Evolutionary conservation across 169 alveolate genomes (phyloP), one percentile per base, ranked within the genome.

Genomic region (Babesia ovis): DNA sequence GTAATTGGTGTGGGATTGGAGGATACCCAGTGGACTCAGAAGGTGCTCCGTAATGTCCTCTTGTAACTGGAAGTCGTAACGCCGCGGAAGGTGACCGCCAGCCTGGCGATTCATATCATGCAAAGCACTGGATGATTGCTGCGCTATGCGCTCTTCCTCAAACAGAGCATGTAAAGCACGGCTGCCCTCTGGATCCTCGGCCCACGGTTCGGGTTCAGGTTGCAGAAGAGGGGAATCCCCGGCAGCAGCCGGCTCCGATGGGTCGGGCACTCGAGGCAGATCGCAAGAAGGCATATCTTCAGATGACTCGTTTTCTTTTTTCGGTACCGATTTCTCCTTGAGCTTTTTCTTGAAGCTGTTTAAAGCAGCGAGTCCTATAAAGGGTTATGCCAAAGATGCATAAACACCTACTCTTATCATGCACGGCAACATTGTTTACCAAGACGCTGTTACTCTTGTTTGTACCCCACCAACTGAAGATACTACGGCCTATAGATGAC

Each of bases 11-110:
- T 91, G 95, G 4, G 95, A 91, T 73, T 91, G 92, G 3, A 90
- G 70, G 35, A 91, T 85, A 31, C 93, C 95, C 45, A 91, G 73
- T 23, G 95, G 94, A 37, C 87, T 85, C 53, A 91, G 75, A 55
- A 82, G 85, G 77, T 91, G 95, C 72, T 91, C 95, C 54, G 94
- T 91, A 29, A 86, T 89, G 61, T 89, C 94, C 85, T 91, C 95
- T 45, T 91, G 95, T 45, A 91, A 75, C 29, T 91, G 93, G 56
- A 70, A 86, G 56, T 90, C 92, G 31, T 84, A 76, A 54, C 92
- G 50, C 14, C 67, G 68, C 20, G 53, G 86, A 32, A 20, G 77
- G 62, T 39, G 60, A 48, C 50, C 39, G 34, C 46, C 58, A 32
- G 55, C 31, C 75, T 41, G 59, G 45, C 42, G 80, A 77, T 56